Evolutionary conservation across 2,329 filamentous ascomycete species (phyloP), one percentile per base, ranked within the genome.

Genomic region (Neocucurbitaria cava): DNA sequence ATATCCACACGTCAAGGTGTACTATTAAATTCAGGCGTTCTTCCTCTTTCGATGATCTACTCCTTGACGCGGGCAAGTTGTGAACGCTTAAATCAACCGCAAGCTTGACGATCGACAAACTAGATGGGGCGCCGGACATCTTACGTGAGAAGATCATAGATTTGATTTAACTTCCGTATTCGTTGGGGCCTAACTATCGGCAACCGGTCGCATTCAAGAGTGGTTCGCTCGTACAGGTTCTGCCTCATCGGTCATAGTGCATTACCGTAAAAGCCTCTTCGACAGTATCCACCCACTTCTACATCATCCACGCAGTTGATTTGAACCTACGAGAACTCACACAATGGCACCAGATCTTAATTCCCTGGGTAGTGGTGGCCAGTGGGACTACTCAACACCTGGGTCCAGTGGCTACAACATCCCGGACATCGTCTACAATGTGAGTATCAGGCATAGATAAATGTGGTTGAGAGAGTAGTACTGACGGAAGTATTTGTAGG

Each of bases 301-400:
- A 31, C 13, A 31, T 31, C 31, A 35, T 13, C 17, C 13, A 5
- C 13, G 13, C 17, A 8, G 31, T 17, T n/a, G 17, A 13, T n/a
- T 35, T 35, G 31, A 13, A 13, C 13, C 13, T n/a, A 15, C 3
- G 3, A 17, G 17, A 35, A 3, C 13, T 35, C 15, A 23, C 3
- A 35, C 3, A 5, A 79, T 79, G 78, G 75, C 76, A n/a, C 76
- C 77, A 47, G 76, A 80, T 59, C 63, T 79, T 15, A 80, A 79
- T 58, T 64, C 67, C 13, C 43, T 79, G 15, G 62, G 65, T 18
- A 65, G 63, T 21, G 68, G 71, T 49, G 72, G 70, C 15, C 67
- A 64, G 33, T 77, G 76, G 63, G 77, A 79, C 51, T 81, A 81
- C 56, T 76, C 76, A 2, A 76, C 74, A 5, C 76, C 77, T 8